Conservation (phyloP, 768 basidiomycete genomes). For the Boletus bicolor region DNA sequence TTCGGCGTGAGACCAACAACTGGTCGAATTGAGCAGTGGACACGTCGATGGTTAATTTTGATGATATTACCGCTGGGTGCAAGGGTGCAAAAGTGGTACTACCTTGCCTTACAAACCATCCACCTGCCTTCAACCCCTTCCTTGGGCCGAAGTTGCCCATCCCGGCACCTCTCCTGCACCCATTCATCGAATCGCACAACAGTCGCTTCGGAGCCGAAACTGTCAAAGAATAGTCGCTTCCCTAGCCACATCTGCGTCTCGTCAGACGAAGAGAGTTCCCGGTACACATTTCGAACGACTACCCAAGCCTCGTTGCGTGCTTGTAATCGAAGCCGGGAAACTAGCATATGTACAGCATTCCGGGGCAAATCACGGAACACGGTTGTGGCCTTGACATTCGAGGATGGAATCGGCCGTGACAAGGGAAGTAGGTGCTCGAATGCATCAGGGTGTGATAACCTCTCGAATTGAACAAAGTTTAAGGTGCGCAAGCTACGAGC, state of each 20-base stretch:
- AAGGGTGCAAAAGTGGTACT: neutral
- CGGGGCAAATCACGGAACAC: slow-evolving; percentile 27
- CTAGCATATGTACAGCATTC: slow-evolving; percentile 43
- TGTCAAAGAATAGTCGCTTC: slow-evolving; percentile 45
- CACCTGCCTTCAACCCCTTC: slow-evolving; percentile 58
- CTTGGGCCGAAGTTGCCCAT: slow-evolving; percentile 52
- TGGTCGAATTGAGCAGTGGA: neutral
- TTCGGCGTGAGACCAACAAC: neutral
- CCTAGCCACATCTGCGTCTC: slow-evolving; percentile 47
- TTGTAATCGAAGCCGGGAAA: slow-evolving; percentile 48
- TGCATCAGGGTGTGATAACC: slow-evolving; percentile 35
- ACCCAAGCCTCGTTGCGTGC: slow-evolving; percentile 55
- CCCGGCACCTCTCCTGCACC: slow-evolving; percentile 40
- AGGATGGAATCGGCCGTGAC: slow-evolving; percentile 1
- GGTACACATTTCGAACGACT: slow-evolving; percentile 58
- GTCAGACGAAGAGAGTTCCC: slow-evolving; percentile 46
- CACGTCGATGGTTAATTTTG: no score
- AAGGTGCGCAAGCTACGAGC: slow-evolving; percentile 49
- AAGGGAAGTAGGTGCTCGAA: slow-evolving; percentile 24
- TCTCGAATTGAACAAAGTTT: slow-evolving; percentile 54
- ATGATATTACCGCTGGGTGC: no score
- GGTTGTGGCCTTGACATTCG: neutral
- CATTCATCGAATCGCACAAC: slow-evolving; percentile 47
- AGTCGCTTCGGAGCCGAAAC: slow-evolving; percentile 28
- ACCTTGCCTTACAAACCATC: slow-evolving; percentile 55